Evolutionary conservation across 2,329 filamentous ascomycete species (phyloP).

Genomic region (Coniochaeta sp.): DNA sequence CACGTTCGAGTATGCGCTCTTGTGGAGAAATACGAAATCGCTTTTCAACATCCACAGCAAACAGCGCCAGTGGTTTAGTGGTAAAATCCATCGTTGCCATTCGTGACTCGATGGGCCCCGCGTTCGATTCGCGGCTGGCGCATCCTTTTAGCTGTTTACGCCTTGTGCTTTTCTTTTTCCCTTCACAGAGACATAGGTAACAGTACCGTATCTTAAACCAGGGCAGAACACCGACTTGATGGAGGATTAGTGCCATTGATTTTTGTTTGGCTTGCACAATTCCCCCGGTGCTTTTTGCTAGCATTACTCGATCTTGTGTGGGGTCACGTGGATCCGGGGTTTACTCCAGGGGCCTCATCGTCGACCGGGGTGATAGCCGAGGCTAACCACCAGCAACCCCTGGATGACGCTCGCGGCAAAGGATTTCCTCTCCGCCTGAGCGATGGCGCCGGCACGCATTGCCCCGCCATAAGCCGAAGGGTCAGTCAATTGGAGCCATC

Average conservation of each 20-base stretch:
- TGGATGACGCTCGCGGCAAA: slow-evolving; percentile 1
- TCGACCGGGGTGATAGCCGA: not conserved
- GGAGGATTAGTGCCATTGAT: too few species aligned
- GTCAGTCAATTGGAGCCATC: not conserved
- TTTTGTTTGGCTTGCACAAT: too few species aligned
- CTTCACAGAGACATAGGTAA: too few species aligned
- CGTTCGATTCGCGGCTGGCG: not conserved
- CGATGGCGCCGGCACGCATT: not conserved
- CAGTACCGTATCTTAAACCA: too few species aligned
- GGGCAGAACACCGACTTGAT: too few species aligned
- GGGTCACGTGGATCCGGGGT: too few species aligned
- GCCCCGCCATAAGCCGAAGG: not conserved
- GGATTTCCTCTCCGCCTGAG: not conserved
- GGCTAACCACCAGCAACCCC: not conserved
- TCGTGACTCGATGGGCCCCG: slow-evolving; percentile 10
- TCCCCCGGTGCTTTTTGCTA: too few species aligned
- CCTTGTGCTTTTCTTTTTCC: too few species aligned
- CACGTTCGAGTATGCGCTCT: too few species aligned
- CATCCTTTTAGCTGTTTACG: not conserved
- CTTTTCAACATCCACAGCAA: not conserved
- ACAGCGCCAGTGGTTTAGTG: slow-evolving; percentile 34
- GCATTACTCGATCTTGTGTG: too few species aligned
- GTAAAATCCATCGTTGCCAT: slow-evolving; percentile 44
- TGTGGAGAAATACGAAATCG: too few species aligned
- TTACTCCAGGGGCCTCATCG: too few species aligned